Evolutionary conservation across 208 protist species (phyloP).

Genomic region (Naegleria fowleri): DNA sequence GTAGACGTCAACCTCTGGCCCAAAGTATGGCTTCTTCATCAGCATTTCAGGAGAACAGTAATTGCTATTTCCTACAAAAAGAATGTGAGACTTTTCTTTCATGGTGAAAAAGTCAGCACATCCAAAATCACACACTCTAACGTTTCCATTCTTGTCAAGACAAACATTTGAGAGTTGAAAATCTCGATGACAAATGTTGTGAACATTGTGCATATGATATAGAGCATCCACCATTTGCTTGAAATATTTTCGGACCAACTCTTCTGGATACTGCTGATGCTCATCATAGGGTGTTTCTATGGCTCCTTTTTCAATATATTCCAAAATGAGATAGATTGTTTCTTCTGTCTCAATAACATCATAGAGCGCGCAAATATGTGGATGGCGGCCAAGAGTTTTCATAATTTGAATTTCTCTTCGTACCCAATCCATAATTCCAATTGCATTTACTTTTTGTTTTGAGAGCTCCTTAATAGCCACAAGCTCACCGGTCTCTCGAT

Average conservation of each 20-base stretch:
- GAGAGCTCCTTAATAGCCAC: slow-evolving; percentile 4
- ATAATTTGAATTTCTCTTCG: background rate
- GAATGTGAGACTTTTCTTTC: background rate
- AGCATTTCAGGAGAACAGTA: slow-evolving; percentile 14
- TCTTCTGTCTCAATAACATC: background rate
- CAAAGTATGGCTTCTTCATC: background rate
- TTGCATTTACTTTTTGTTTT: background rate
- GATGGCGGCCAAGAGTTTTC: background rate
- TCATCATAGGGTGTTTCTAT: background rate
- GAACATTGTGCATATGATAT: background rate
- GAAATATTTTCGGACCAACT: background rate
- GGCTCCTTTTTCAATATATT: background rate
- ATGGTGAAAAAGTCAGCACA: background rate
- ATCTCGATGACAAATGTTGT: slow-evolving; percentile 1
- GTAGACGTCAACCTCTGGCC: slow-evolving; percentile 13
- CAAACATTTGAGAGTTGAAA: slow-evolving; percentile 8
- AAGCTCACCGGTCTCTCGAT: background rate
- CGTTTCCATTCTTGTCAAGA: background rate
- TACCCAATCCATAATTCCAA: background rate
- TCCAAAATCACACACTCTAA: slow-evolving; percentile 8
- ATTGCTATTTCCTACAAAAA: background rate
- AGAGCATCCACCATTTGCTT: background rate
- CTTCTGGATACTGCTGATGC: background rate
- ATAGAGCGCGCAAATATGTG: background rate
- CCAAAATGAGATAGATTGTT: background rate